These are phyloP conservation scores for Infundibulicybe gibba DNA, from an alignment of 768 basidiomycete genomes.

Conservation along the genomic window DNA sequence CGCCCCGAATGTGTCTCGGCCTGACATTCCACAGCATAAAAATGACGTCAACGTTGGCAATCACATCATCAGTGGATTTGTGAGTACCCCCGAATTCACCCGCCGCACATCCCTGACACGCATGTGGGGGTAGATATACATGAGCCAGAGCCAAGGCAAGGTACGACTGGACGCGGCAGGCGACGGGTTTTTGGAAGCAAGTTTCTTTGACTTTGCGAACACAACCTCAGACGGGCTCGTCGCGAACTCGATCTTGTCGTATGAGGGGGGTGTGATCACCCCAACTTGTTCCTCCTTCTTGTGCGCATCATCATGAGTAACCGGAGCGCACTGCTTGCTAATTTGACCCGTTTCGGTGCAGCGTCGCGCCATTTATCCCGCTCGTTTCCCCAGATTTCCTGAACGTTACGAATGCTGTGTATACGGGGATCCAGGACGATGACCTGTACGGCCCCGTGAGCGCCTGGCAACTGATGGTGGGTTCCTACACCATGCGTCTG, in stretches of 20 bases:
- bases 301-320: conserved; percentile 7
- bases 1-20: background rate
- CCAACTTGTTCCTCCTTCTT: conserved; percentile 20
- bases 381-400: conserved; percentile 19
- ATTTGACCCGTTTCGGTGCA: background rate
- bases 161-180: conserved; percentile 19
- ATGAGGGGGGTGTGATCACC: conserved; percentile 12
- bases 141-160: conserved; percentile 21
- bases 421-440: conserved; percentile 18
- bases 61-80: conserved; percentile 11
- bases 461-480: conserved; percentile 11
- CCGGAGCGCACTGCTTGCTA: background rate
- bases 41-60: conserved; percentile 11
- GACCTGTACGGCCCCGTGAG: conserved; percentile 21
- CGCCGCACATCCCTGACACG: background rate
- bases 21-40: conserved; percentile 7
- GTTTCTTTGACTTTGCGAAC: conserved; percentile 22
- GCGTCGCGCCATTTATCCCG: conserved; percentile 19
- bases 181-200: conserved; percentile 17
- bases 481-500: background rate
- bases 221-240: conserved; percentile 22
- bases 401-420: conserved; percentile 17
- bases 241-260: conserved; percentile 17
- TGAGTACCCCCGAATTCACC: background rate
- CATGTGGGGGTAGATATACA: conserved; percentile 15